Evolutionary conservation across 1,284 basidiomycete genomes (phyloP), one percentile per base, ranked within the genome.

Genomic region (Vanrija pseudolonga): DNA sequence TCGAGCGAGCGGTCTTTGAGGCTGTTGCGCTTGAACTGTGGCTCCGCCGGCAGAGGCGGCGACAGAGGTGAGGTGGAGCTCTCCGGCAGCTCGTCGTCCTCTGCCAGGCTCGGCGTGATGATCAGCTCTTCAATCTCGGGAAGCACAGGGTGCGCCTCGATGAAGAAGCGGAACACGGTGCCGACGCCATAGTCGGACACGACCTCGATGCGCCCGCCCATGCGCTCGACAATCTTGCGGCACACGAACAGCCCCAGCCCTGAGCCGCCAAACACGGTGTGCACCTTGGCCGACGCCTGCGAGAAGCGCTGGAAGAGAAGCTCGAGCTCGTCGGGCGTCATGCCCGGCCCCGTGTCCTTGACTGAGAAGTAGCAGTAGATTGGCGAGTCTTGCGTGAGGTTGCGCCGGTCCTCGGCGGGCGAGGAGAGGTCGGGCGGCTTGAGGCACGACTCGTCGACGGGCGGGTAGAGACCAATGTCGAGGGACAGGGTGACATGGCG

Each of bases 111-210:
- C 39, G 39, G 39, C n/a, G 39, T n/a, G 2, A 40, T 15, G 5
- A 32, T 32, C 12, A 32, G 11, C 32, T 32, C 32, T 12, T 32
- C 32, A 5, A 32, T 32, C 14, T 32, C 32, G 11, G 5, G 32
- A 4, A 32, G 32, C 14, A 32, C 32, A 3, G 52, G 55, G 39
- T 57, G 50, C 3, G 64, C 49, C 36, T 55, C 49, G 46, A 71
- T 55, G 50, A 59, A 71, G 57, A 71, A 71, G 17, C 64, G 60
- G 59, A 71, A 71, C 6, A 62, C 91, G 61, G 50, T 56, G 15
- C 63, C 63, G 22, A 51, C 43, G 3, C 55, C 56, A 2, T 55
- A 39, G 24, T 57, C 55, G 20, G 52, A 55, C 12, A 45, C 49
- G 26, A 61, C 61, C 45, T 65, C 63, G 50, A 65, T 65, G 7